phyloP scores from a whole-genome alignment of 306 rosid genomes.

The Prunus dulcis region DNA sequence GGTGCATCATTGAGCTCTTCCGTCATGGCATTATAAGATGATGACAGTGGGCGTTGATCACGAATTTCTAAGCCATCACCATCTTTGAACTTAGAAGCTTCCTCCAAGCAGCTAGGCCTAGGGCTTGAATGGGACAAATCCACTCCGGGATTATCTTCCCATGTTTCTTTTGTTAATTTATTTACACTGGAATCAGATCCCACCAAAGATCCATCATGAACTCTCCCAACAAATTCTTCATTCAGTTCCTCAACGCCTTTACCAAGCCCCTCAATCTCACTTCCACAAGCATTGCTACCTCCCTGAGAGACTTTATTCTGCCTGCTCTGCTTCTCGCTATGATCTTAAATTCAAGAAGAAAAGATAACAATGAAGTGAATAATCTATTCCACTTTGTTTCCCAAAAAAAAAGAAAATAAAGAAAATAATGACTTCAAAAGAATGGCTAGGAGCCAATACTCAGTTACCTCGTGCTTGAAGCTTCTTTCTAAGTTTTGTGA shows the following conservation, averaged over 20 bases:
- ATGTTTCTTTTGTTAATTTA: slow-evolving; percentile 23
- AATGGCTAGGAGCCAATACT: not conserved
- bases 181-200: slow-evolving; percentile 25
- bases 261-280: slow-evolving; percentile 13
- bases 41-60: slow-evolving; percentile 1
- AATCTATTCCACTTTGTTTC: slow-evolving; percentile 9
- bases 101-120: slow-evolving; percentile 15
- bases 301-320: slow-evolving; percentile 25
- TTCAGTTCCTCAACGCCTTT: slow-evolving; percentile 20
- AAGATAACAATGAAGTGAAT: slow-evolving; percentile 5
- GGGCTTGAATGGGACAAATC: slow-evolving; percentile 12
- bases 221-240: slow-evolving; percentile 19
- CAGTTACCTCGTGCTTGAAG: slow-evolving; percentile 33
- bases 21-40: slow-evolving; percentile 17
- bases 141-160: slow-evolving; percentile 11
- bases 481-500: slow-evolving; percentile 23
- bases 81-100: slow-evolving; percentile 12
- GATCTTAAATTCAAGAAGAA: slow-evolving; percentile 34
- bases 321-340: slow-evolving; percentile 25
- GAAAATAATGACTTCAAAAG: not conserved
- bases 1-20: slow-evolving; percentile 24
- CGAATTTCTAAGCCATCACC: slow-evolving; percentile 24
- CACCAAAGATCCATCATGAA: slow-evolving; percentile 16
- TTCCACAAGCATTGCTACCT: slow-evolving; percentile 25
- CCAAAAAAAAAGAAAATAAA: not conserved